Evolutionary conservation across 2,329 filamentous ascomycete species (phyloP).

Genomic region (Leptoxyphium fumago): DNA sequence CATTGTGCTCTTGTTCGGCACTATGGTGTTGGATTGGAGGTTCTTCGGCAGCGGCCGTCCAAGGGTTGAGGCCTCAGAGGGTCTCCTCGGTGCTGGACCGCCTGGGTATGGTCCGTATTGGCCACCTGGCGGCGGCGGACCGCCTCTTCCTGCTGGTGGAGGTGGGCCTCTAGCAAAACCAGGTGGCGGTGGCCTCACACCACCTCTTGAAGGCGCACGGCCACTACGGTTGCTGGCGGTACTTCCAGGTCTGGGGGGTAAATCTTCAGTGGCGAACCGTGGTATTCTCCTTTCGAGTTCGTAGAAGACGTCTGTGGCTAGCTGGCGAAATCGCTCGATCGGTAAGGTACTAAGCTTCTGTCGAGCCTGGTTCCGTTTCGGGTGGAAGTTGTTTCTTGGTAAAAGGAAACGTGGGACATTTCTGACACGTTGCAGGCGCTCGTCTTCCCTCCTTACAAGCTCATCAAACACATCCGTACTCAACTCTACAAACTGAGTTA

Average conservation of each 20-base stretch:
- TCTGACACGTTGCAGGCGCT: conserved; percentile 29
- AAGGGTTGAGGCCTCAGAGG: conserved; percentile 13
- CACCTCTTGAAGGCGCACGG: conserved; percentile 14
- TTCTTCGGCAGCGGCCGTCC: conserved; percentile 73
- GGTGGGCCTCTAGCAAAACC: conserved; percentile 12
- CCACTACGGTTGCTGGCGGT: conserved; percentile 37
- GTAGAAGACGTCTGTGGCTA: conserved; percentile 91
- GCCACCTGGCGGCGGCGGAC: conserved; percentile 10
- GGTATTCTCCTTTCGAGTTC: conserved; percentile 87
- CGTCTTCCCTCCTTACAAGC: conserved; percentile 68
- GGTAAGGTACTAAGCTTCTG: conserved; percentile 87
- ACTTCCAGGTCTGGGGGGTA: conserved; percentile 49
- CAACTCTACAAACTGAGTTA: conserved; percentile 90
- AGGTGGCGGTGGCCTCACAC: conserved; percentile 25
- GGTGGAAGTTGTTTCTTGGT: conserved; percentile 82
- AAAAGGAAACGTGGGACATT: conserved; percentile 57
- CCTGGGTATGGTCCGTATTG: conserved; percentile 10
- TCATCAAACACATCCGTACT: conserved; percentile 98
- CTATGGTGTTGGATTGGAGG: conserved; percentile 88
- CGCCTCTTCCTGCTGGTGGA: conserved; percentile 4
- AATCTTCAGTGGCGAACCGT: conserved; percentile 55
- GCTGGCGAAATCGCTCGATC: conserved; percentile 71
- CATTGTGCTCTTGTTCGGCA: conserved; percentile 96
- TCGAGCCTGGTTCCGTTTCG: conserved; percentile 93
- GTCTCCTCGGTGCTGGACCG: conserved; percentile 15